Conservation (phyloP, 139 green algal species). For the Chlamydomonas sp. region DNA sequence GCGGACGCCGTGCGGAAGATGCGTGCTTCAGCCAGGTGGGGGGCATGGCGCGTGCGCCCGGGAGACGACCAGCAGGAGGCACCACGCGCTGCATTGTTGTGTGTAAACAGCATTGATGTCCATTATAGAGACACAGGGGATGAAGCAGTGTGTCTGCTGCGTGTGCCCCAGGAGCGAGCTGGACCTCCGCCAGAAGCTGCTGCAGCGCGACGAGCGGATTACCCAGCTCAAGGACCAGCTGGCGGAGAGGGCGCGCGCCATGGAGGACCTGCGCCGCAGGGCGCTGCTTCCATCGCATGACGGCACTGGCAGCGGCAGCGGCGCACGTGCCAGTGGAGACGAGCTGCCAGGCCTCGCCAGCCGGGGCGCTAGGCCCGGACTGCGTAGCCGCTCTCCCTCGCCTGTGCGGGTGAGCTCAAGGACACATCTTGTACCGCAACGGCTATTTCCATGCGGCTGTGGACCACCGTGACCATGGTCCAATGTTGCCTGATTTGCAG, state of each 20-base stretch:
- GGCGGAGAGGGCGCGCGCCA: neutral
- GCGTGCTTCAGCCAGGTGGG: constrained; percentile 41
- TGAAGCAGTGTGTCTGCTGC: too few species aligned
- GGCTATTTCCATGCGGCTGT: neutral
- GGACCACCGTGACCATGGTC: too few species aligned
- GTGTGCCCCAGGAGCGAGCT: constrained; percentile 56
- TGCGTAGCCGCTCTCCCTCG: constrained; percentile 10
- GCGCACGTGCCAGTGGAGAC: neutral
- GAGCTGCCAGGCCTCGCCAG: neutral
- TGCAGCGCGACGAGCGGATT: constrained; percentile 59
- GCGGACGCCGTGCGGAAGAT: constrained; percentile 68
- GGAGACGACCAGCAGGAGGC: neutral
- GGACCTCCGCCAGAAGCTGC: constrained; percentile 63
- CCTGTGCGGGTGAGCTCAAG: constrained; percentile 14
- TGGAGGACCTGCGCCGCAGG: constrained; percentile 15
- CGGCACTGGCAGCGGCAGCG: neutral
- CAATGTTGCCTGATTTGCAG: too few species aligned
- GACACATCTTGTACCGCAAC: neutral
- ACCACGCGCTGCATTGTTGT: neutral
- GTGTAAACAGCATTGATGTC: too few species aligned
- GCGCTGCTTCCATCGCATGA: neutral
- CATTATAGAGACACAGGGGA: too few species aligned
- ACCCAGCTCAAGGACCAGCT: constrained; percentile 61
- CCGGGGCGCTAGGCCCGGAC: too few species aligned
- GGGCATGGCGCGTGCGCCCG: neutral